These are phyloP conservation scores for Tuber calosporum DNA, from an alignment of 495 filamentous ascomycete species.

Conservation along the genomic window DNA sequence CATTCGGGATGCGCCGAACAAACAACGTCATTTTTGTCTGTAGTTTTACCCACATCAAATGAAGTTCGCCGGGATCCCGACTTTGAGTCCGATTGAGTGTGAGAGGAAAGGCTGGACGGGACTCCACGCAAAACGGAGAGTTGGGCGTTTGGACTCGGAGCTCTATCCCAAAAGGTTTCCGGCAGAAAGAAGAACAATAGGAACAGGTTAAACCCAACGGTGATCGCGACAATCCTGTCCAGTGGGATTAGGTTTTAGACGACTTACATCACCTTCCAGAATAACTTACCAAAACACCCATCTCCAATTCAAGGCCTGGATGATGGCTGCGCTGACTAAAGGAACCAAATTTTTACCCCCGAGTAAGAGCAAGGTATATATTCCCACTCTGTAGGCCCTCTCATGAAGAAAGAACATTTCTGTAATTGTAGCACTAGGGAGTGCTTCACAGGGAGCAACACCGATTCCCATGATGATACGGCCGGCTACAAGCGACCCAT, in stretches of 20 bases:
- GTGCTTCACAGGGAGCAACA: constrained; percentile 77
- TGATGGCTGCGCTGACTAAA: constrained; percentile 78
- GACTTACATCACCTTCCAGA: background rate
- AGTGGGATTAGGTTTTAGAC: constrained; percentile 30
- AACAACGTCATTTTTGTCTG: background rate
- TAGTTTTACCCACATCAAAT: constrained; percentile 25
- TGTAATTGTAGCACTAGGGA: constrained; percentile 89
- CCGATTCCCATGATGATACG: constrained; percentile 81
- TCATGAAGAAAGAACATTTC: constrained; percentile 97
- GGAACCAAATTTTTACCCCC: constrained; percentile 92
- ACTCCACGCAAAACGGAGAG: constrained; percentile 45
- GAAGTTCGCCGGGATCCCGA: constrained; percentile 31
- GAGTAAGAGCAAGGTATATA: constrained; percentile 83
- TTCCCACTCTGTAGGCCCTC: constrained; percentile 87
- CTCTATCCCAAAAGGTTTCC: constrained; percentile 93
- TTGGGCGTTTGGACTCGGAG: constrained; percentile 55
- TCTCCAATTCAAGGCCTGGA: constrained; percentile 70
- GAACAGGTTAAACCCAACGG: constrained; percentile 66
- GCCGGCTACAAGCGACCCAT: constrained; percentile 69
- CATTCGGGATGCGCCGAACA: background rate
- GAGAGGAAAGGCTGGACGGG: constrained; percentile 43
- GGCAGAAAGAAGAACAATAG: constrained; percentile 87
- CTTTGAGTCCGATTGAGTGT: constrained; percentile 17
- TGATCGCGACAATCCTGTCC: constrained; percentile 69
- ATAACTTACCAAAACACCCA: constrained; percentile 78